Percentiles rank a stretch among this genome's conserved stretches.
phyloP scores from a whole-genome alignment of 1,284 basidiomycete genomes.

The Leccinum griseonigrum region DNA sequence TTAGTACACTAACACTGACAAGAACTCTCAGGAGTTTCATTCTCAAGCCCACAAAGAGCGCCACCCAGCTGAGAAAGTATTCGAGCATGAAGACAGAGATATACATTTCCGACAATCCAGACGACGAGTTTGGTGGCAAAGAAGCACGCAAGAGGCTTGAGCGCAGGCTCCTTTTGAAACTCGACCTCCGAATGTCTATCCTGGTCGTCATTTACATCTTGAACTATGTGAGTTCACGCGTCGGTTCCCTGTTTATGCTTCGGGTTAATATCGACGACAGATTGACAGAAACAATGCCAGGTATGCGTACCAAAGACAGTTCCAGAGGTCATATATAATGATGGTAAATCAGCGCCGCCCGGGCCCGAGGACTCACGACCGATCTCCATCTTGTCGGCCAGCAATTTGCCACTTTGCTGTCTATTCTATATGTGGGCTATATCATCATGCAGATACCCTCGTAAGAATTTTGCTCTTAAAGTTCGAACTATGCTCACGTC shows the following conservation, averaged over 20 bases:
- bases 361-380: conserved; percentile 21
- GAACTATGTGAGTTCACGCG: conserved; percentile 42
- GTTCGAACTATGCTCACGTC: neutral
- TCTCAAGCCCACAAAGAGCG: too few relatives aligned
- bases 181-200: conserved; percentile 49
- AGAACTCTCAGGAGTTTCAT: too few relatives aligned
- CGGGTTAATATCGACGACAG: conserved; percentile 31
- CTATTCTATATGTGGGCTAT: conserved; percentile 72
- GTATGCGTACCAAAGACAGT: conserved; percentile 34
- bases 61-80: conserved; percentile 5
- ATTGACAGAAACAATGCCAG: conserved; percentile 69
- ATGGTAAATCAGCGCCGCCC: conserved; percentile 21
- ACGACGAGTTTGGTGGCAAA: conserved; percentile 43
- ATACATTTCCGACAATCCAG: conserved; percentile 13
- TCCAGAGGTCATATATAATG: neutral
- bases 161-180: conserved; percentile 45
- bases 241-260: neutral
- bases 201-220: conserved; percentile 54
- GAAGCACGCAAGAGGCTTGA: conserved; percentile 43
- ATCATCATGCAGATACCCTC: conserved; percentile 63
- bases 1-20: too few relatives aligned
- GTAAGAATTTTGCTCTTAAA: conserved; percentile 6
- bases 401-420: conserved; percentile 67
- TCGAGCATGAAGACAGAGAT: neutral
- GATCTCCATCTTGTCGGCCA: conserved; percentile 37